These are phyloP conservation scores for Rhodocollybia butyracea DNA, from an alignment of 768 basidiomycete species.

Conservation along the genomic window DNA sequence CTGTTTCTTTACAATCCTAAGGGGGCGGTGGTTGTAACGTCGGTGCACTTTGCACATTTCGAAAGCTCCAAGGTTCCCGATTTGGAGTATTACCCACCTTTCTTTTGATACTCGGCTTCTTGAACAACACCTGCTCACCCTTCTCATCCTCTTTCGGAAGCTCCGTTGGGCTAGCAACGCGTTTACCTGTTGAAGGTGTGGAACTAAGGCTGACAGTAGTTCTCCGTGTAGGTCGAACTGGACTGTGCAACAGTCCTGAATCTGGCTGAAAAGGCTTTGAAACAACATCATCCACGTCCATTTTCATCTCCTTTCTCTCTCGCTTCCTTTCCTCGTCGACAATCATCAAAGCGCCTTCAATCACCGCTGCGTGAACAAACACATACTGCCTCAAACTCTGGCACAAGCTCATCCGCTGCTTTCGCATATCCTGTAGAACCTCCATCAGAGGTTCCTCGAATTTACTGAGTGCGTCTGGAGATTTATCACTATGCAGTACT, in stretches of 20 bases:
- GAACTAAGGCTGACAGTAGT: slow-evolving; percentile 14
- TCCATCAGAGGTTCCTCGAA: slow-evolving; percentile 77
- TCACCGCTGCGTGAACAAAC: slow-evolving; percentile 84
- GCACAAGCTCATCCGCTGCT: slow-evolving; percentile 95
- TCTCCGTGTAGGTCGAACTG: neutral
- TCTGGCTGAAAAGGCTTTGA: neutral
- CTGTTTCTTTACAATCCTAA: too few relatives aligned
- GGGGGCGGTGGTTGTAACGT: neutral
- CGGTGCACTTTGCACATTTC: too few relatives aligned
- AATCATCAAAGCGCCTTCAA: slow-evolving; percentile 76
- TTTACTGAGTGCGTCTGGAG: slow-evolving; percentile 58
- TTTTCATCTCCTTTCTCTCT: slow-evolving; percentile 17
- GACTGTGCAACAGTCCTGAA: slow-evolving; percentile 2
- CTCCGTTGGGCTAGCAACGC: slow-evolving; percentile 71
- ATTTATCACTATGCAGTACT: slow-evolving; percentile 45
- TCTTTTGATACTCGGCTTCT: slow-evolving; percentile 66
- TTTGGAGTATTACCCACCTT: slow-evolving; percentile 16
- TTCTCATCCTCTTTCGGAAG: slow-evolving; percentile 56
- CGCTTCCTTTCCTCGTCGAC: slow-evolving; percentile 65
- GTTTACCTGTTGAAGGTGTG: slow-evolving; percentile 48
- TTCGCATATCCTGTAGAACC: slow-evolving; percentile 89
- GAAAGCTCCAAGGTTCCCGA: neutral
- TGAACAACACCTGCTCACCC: slow-evolving; percentile 54
- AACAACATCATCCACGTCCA: slow-evolving; percentile 1
- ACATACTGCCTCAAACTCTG: slow-evolving; percentile 94